Percentiles rank a stretch among this genome's conserved stretches.
Evolutionary conservation across 2,329 filamentous ascomycete genomes (phyloP).

Genomic region (Colletotrichum sp.): DNA sequence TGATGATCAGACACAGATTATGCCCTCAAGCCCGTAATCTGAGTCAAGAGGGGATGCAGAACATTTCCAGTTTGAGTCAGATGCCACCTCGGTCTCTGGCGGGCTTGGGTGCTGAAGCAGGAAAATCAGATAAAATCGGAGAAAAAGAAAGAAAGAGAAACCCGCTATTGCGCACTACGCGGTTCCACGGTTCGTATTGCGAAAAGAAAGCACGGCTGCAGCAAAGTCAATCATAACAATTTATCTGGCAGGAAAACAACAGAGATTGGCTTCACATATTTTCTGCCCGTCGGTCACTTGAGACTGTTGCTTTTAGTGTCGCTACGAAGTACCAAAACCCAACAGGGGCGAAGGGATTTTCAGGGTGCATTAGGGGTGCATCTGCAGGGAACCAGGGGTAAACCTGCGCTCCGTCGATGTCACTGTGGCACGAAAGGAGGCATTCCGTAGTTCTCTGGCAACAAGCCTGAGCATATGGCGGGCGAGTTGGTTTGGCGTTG

Average conservation of each 20-base stretch:
- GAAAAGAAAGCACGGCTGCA: not conserved
- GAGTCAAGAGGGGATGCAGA: not conserved
- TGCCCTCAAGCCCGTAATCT: not conserved
- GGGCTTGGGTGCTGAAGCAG: not conserved
- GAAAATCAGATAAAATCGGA: not conserved
- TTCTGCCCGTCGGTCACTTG: not conserved
- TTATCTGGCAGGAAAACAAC: not conserved
- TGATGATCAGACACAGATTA: not conserved
- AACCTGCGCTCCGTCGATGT: not conserved
- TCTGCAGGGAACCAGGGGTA: not conserved
- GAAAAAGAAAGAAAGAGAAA: not conserved
- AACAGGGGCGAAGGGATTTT: not conserved
- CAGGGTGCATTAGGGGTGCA: not conserved
- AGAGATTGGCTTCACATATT: not conserved
- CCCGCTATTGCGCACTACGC: not conserved
- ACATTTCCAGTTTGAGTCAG: not conserved
- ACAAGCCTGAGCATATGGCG: not conserved
- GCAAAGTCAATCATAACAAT: not conserved
- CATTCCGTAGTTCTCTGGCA: not conserved
- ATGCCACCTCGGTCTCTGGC: not conserved
- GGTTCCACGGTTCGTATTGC: not conserved
- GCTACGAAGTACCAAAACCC: accelerated
- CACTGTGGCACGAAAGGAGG: not conserved
- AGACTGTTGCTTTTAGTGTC: not conserved
- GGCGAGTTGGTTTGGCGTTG: not conserved